These are phyloP conservation scores for Lepidopterella palustris DNA, from an alignment of 495 filamentous ascomycete genomes.

Conservation along the genomic window DNA sequence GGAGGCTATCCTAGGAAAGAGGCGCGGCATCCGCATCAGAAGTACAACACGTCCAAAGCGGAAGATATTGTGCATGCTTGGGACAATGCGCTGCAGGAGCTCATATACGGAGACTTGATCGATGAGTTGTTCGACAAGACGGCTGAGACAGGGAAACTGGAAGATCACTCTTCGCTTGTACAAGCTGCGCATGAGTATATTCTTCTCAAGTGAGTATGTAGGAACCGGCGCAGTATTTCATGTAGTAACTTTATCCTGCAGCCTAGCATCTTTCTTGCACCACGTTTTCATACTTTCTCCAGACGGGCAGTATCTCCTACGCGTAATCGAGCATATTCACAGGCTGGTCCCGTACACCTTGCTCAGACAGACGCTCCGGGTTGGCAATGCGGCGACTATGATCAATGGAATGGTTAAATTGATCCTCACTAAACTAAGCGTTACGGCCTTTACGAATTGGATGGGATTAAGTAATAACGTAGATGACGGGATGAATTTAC, in stretches of 20 bases:
- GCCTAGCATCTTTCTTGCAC: conserved; percentile 57
- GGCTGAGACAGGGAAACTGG: conserved; percentile 47
- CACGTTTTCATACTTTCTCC: conserved; percentile 56
- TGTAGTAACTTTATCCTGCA: conserved; percentile 20
- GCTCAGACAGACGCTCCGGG: conserved; percentile 54
- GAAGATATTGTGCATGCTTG: conserved; percentile 50
- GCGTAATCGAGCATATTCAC: conserved; percentile 51
- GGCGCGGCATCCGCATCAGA: conserved; percentile 26
- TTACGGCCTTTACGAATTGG: conserved; percentile 59
- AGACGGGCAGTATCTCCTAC: conserved; percentile 56
- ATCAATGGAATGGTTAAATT: conserved; percentile 56
- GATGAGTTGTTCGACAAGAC: conserved; percentile 52
- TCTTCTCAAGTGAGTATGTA: conserved; percentile 46
- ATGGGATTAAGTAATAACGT: conserved; percentile 51
- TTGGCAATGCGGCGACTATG: conserved; percentile 65
- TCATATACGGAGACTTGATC: conserved; percentile 53
- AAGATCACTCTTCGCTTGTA: conserved; percentile 49
- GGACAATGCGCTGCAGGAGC: conserved; percentile 50
- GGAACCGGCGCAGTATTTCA: not conserved
- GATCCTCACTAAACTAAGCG: conserved; percentile 57
- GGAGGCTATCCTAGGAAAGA: conserved; percentile 42
- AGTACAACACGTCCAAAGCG: conserved; percentile 49
- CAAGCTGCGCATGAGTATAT: conserved; percentile 53
- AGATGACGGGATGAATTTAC: conserved; percentile 62
- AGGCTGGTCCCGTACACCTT: conserved; percentile 54